phyloP scores from a whole-genome alignment of 2,329 filamentous ascomycete genomes.

The Trichoderma sp. region DNA sequence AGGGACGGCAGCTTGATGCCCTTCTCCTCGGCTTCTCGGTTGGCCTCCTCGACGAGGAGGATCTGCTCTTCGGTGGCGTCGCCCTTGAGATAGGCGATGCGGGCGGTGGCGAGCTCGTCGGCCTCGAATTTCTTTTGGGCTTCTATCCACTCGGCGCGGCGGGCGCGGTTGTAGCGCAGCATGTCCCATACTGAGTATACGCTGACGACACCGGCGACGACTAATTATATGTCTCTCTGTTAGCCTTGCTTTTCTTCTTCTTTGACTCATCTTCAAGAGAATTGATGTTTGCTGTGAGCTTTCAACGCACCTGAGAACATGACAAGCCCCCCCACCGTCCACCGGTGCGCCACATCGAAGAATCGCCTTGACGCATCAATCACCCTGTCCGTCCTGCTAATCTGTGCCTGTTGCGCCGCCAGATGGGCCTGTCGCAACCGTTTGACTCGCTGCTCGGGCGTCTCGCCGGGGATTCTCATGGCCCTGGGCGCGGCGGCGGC shows the following conservation, averaged over 20 bases:
- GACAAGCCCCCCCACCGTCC: constrained; percentile 57
- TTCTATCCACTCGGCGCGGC: constrained; percentile 59
- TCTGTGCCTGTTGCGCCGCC: constrained; percentile 62
- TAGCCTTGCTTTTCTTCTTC: not conserved
- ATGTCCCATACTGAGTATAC: constrained; percentile 63
- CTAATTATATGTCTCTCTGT: constrained; percentile 36
- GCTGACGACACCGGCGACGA: constrained; percentile 57
- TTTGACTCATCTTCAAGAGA: not conserved
- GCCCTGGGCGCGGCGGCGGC: constrained; percentile 31
- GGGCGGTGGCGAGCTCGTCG: constrained; percentile 58
- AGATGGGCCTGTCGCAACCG: constrained; percentile 68
- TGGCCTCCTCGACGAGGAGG: constrained; percentile 58
- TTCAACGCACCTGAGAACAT: constrained; percentile 55
- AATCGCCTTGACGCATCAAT: constrained; percentile 51
- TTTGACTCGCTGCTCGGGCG: constrained; percentile 68
- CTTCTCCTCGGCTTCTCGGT: constrained; percentile 48
- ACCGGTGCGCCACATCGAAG: constrained; percentile 58
- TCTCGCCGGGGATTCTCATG: constrained; percentile 52
- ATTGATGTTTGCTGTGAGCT: not conserved
- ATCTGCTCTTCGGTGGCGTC: constrained; percentile 59
- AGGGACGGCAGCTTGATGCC: constrained; percentile 54
- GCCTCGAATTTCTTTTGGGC: constrained; percentile 56
- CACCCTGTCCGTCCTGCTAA: constrained; percentile 55
- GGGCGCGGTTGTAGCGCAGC: constrained; percentile 61
- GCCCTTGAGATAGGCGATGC: constrained; percentile 62